Evolutionary conservation across 441 rosid genomes (phyloP).

Genomic region (Populus hybrid): DNA sequence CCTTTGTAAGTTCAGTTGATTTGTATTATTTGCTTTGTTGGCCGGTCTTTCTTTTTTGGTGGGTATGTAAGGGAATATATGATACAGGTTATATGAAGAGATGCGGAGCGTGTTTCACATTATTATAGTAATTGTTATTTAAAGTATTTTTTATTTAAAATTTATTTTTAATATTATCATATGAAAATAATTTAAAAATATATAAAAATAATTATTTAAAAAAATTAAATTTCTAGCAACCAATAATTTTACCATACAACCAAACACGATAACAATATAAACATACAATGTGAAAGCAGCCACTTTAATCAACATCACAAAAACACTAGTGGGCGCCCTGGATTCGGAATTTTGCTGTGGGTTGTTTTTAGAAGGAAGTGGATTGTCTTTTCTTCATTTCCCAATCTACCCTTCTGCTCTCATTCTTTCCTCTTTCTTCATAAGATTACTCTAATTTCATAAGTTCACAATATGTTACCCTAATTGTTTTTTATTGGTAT

Average conservation of each 20-base stretch:
- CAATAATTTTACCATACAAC: no score
- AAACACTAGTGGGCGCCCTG: constrained; percentile 22
- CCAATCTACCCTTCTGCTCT: constrained; percentile 15
- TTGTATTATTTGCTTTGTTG: constrained; percentile 18
- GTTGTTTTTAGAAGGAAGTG: constrained; percentile 23
- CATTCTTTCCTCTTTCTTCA: background rate
- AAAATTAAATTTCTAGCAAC: no score
- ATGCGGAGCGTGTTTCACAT: background rate
- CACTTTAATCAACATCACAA: constrained; percentile 14
- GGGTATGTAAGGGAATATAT: constrained; percentile 27
- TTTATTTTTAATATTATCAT: no score
- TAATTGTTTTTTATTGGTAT: background rate
- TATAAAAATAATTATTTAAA: no score
- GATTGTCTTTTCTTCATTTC: constrained; percentile 15
- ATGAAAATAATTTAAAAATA: no score
- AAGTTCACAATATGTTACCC: constrained; percentile 14
- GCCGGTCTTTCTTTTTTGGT: constrained; percentile 10
- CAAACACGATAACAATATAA: constrained; percentile 6
- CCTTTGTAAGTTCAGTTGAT: constrained; percentile 31
- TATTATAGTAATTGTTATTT: no score
- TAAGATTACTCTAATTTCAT: background rate
- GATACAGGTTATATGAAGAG: constrained; percentile 10
- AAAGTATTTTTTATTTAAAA: no score
- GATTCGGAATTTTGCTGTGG: constrained; percentile 35
- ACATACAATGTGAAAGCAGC: constrained; percentile 18